Conservation (phyloP, 148 eudicot species). For the Chenopodium berlandieri region DNA sequence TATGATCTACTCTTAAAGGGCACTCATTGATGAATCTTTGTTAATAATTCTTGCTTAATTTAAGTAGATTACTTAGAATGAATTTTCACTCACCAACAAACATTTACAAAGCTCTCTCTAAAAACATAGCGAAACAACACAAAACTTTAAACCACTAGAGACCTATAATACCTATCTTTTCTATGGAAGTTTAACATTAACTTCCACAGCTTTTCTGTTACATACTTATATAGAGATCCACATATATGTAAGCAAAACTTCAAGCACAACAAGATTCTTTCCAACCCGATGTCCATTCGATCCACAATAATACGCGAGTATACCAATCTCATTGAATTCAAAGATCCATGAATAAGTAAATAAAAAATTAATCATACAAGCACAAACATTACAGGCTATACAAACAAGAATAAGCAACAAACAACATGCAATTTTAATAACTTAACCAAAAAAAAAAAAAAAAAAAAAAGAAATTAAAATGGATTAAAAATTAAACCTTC, state of each 20-base stretch:
- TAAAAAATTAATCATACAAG: neutral
- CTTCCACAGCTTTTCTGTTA: neutral
- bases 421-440: neutral
- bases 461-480: neutral
- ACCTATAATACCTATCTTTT: neutral
- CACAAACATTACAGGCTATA: neutral
- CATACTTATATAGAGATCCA: neutral
- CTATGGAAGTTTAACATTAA: neutral
- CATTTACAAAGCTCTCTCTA: neutral
- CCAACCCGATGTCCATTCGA: neutral
- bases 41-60: neutral
- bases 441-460: neutral
- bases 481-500: slow-evolving; percentile 48
- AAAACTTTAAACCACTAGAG: neutral
- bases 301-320: neutral
- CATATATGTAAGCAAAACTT: neutral
- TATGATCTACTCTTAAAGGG: neutral
- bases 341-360: neutral
- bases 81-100: neutral
- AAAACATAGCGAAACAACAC: neutral
- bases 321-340: neutral
- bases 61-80: neutral
- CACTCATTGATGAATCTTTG: neutral
- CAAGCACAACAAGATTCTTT: neutral
- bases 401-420: slow-evolving; percentile 1